These are phyloP conservation scores for Globomyces pollinis-pini DNA, from an alignment of 192 early-diverging fungal species.

Conservation along the genomic window DNA sequence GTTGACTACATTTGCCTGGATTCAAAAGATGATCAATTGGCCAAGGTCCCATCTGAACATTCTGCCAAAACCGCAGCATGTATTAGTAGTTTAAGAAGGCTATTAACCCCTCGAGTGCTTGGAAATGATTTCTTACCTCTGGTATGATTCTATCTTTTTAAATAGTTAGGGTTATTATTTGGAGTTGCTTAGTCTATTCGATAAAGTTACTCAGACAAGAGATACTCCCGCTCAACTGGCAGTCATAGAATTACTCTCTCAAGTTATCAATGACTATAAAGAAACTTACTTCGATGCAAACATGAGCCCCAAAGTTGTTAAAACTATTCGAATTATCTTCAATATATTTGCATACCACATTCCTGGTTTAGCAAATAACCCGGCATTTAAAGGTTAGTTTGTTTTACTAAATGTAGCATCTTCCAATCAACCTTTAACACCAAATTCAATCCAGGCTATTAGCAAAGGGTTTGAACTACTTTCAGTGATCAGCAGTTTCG, in stretches of 20 bases:
- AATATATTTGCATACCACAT: conserved; percentile 31
- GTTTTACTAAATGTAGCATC: not conserved
- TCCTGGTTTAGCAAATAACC: conserved; percentile 24
- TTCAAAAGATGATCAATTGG: no score
- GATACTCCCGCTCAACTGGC: conserved; percentile 47
- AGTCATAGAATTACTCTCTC: conserved; percentile 43
- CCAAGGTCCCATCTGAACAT: conserved; percentile 18
- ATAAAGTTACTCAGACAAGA: conserved; percentile 64
- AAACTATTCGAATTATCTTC: conserved; percentile 23
- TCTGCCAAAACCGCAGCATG: conserved; percentile 38
- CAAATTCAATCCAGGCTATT: not conserved
- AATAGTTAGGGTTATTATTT: conserved; percentile 52
- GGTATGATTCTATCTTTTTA: no score
- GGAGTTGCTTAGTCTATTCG: conserved; percentile 64
- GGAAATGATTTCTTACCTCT: conserved; percentile 13
- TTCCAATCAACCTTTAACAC: not conserved
- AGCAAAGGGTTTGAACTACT: not conserved
- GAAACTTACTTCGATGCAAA: not conserved
- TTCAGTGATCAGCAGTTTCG: not conserved
- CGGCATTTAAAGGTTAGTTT: conserved; percentile 12
- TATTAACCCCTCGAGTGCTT: conserved; percentile 31
- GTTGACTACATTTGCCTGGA: no score
- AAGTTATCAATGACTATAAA: conserved; percentile 36
- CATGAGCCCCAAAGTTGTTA: not conserved
- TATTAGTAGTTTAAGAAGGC: conserved; percentile 40